Base-by-base conservation (phyloP, 345 rosid species). In the Hypericum androsaemum region DNA sequence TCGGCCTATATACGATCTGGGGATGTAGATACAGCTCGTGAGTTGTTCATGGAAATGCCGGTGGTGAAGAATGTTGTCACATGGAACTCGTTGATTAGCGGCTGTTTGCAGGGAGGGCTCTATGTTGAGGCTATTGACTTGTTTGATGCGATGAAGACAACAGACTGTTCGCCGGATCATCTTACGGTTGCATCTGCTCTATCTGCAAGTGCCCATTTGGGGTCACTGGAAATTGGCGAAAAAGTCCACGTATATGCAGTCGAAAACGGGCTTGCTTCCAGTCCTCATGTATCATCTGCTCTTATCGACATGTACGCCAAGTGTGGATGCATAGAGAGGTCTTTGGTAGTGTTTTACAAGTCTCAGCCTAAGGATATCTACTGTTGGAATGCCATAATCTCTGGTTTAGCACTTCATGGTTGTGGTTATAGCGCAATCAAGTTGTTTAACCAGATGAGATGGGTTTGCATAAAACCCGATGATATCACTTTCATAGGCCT, bases 301-400 rank as follows among this genome's bases (percentile, higher is more conserved):
- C 41, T 63, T 11, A 59, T 68, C 12, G 61, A 58, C 10, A 68
- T 68, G 68, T 63, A 63, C 46, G 54, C 64, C 32, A 68, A 68
- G n/a, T 63, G 73, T 32, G 61, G 73, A 48, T 43, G 61, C 61
- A 49, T 69, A 59, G 15, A 39, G 36, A 50, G 59, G 2, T 52
- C 58, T 16, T 14, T 63, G 22, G 15, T 12, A 37, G 51, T 37
- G 14, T 58, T 68, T 37, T 54, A 28, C 14, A 63, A 53, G 56
- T 58, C 61, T 37, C 54, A 36, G 50, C 39, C 46, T 43, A 58
- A 68, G 60, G 72, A 62, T 50, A 36, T 58, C 39, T 62, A 48
- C 42, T 62, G 67, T 22, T 68, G 68, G 72, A 68, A 63, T 49
- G 64, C 68, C 10, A 41, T 58, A 10, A 62, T 63, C 28, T 43